Conservation (phyloP, 1,139 yeast species). For the Hansenula lynferdii region DNA sequence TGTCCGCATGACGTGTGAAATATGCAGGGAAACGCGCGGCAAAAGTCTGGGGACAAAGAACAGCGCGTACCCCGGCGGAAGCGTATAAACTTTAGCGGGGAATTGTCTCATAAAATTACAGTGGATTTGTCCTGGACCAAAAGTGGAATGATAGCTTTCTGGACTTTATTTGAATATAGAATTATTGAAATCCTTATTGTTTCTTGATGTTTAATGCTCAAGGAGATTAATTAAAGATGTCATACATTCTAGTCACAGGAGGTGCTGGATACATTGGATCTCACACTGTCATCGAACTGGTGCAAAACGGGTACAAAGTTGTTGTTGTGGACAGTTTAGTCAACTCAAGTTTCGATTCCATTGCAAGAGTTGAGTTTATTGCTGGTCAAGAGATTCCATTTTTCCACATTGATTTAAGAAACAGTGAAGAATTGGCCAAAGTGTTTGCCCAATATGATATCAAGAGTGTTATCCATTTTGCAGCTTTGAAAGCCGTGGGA, state of each 20-base stretch:
- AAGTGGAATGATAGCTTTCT: too few relatives aligned
- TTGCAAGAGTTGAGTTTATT: conserved; percentile 59
- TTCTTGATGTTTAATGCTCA: too few relatives aligned
- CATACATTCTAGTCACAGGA: conserved; percentile 68
- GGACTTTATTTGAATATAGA: too few relatives aligned
- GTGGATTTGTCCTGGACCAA: too few relatives aligned
- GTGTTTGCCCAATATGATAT: conserved; percentile 50
- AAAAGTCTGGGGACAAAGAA: too few relatives aligned
- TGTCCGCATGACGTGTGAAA: too few relatives aligned
- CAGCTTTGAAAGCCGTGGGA: conserved; percentile 85
- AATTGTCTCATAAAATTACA: too few relatives aligned
- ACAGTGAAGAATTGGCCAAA: conserved; percentile 39
- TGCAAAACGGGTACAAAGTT: conserved; percentile 62
- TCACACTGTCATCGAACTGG: conserved; percentile 66
- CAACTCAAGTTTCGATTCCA: conserved; percentile 66
- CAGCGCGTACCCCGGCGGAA: too few relatives aligned
- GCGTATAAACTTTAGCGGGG: too few relatives aligned
- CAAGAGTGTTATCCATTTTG: conserved; percentile 70
- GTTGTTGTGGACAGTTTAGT: conserved; percentile 67
- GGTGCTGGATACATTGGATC: conserved; percentile 90
- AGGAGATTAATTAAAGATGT: too few relatives aligned
- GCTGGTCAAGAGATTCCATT: conserved; percentile 48
- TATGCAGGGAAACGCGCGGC: too few relatives aligned
- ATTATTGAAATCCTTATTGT: too few relatives aligned
- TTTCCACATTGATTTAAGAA: conserved; percentile 54